Evolutionary conservation across 257 asterid genomes (phyloP).

Genomic region (Penstemon davidsonii): DNA sequence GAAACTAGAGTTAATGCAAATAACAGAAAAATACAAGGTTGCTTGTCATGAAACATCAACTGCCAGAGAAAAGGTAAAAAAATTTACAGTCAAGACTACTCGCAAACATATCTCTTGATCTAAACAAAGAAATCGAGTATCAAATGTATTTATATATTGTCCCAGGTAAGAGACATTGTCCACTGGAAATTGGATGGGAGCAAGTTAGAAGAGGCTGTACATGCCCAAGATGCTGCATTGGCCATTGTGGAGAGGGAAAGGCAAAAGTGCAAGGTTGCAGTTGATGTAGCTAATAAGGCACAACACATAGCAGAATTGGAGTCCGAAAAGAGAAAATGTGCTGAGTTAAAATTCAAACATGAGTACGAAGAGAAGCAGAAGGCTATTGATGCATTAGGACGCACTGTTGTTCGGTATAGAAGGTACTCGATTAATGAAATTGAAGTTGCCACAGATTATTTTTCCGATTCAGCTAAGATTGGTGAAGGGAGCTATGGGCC

Average conservation of each 20-base stretch:
- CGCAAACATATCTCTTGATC: too few species aligned
- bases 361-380: slow-evolving; percentile 66
- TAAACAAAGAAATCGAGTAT: not conserved
- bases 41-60: slow-evolving; percentile 51
- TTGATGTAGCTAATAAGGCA: slow-evolving; percentile 73
- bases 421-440: slow-evolving; percentile 63
- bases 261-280: slow-evolving; percentile 65
- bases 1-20: slow-evolving; percentile 63
- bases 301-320: slow-evolving; percentile 75
- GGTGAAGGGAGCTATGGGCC: slow-evolving; percentile 99
- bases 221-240: slow-evolving; percentile 50
- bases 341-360: slow-evolving; percentile 53
- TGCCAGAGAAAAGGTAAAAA: slow-evolving; percentile 47
- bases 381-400: slow-evolving; percentile 55
- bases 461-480: slow-evolving; percentile 55
- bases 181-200: slow-evolving; percentile 43
- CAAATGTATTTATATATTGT: slow-evolving; percentile 10
- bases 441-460: slow-evolving; percentile 67
- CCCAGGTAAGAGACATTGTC: slow-evolving; percentile 46
- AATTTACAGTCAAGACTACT: not conserved
- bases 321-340: slow-evolving; percentile 52
- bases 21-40: slow-evolving; percentile 52
- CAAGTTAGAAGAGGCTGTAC: slow-evolving; percentile 44
- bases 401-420: slow-evolving; percentile 47
- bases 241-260: slow-evolving; percentile 66